Base-by-base conservation (phyloP, 192 early-diverging fungal species). In the Entomortierella chlamydospora region DNA sequence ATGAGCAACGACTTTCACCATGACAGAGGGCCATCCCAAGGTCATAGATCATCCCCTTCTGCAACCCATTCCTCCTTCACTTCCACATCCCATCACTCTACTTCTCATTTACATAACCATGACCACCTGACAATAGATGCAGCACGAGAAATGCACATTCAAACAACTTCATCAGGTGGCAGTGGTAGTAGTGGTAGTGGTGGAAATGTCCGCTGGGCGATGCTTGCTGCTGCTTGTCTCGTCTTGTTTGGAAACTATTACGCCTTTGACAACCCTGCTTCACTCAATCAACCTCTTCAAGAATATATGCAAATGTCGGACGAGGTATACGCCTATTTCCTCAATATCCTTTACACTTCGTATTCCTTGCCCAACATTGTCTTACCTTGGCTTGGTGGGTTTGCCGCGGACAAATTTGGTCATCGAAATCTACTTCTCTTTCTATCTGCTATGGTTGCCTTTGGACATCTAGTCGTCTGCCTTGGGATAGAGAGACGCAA, bases 351-450 rank as follows among this genome's bases (percentile, higher is more conserved):
- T 22, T 91, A 91, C 51, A 81, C 86, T 0, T 73, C 89, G 25
- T 92, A 91, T 72, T 86, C 89, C 10, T 68, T 90, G 25, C 89
- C 91, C 26, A 92, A 92, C 74, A 86, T 92, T 61, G 83, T 92
- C 66, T 68, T 91, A 13, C 91, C 91, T 15, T 84, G 89, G 61
- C 43, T 91, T 22, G 88, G 88, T 23, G 90, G 83, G 3, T 82
- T 61, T n/a, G 81, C 90, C 1, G 69, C 87, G 12, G 88, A 91
- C 65, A 54, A 41, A 12, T 77, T 90, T 53, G 86, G 85, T 20
- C 66, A 85, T 23, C 63, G 67, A 7, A 47, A 52, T 45, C 71
- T 89, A 45, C 73, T 91, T 4, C 31, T 88, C 23, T 25, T 76
- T 7, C 85, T 90, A 52, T 77, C 84, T 0, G 58, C 69, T 6